Percentiles rank a stretch among this genome's conserved stretches.
phyloP scores from a whole-genome alignment of 495 filamentous ascomycete genomes.

The Elasticomyces elasticus region DNA sequence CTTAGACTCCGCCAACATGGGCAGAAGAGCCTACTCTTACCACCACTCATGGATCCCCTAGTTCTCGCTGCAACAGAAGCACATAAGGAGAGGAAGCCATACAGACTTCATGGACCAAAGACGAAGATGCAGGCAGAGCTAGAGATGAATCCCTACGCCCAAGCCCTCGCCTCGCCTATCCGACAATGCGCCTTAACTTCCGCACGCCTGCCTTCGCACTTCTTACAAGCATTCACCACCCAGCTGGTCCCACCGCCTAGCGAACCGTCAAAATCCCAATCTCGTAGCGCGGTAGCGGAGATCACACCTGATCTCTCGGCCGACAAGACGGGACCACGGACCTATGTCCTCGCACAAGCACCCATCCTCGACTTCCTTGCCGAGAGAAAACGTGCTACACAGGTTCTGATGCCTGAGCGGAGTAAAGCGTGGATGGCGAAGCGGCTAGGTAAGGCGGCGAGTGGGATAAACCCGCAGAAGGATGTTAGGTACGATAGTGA shows the following conservation, averaged over 20 bases:
- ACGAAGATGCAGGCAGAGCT: slow-evolving; percentile 44
- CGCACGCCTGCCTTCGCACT: slow-evolving; percentile 46
- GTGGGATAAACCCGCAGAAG: not conserved
- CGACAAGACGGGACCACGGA: not conserved
- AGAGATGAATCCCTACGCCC: slow-evolving; percentile 49
- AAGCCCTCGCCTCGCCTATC: slow-evolving; percentile 55
- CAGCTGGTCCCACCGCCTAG: slow-evolving; percentile 32
- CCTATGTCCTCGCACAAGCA: slow-evolving; percentile 4
- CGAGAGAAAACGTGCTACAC: too few species aligned
- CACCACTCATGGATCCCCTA: slow-evolving; percentile 25
- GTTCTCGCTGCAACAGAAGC: slow-evolving; percentile 23
- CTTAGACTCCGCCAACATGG: slow-evolving; percentile 16
- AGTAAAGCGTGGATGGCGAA: slow-evolving; percentile 32
- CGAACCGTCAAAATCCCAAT: not conserved
- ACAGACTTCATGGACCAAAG: slow-evolving; percentile 13
- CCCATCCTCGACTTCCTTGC: slow-evolving; percentile 6
- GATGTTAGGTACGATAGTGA: slow-evolving; percentile 3
- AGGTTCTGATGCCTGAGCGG: slow-evolving; percentile 26
- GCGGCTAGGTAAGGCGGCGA: not conserved
- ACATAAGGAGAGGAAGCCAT: slow-evolving; percentile 44
- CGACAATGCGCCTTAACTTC: slow-evolving; percentile 53
- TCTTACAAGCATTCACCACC: slow-evolving; percentile 55
- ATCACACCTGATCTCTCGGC: not conserved
- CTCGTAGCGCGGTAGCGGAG: not conserved
- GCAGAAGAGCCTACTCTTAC: slow-evolving; percentile 20